phyloP scores from a whole-genome alignment of 495 filamentous ascomycete genomes.

The Trypethelium eluteriae region DNA sequence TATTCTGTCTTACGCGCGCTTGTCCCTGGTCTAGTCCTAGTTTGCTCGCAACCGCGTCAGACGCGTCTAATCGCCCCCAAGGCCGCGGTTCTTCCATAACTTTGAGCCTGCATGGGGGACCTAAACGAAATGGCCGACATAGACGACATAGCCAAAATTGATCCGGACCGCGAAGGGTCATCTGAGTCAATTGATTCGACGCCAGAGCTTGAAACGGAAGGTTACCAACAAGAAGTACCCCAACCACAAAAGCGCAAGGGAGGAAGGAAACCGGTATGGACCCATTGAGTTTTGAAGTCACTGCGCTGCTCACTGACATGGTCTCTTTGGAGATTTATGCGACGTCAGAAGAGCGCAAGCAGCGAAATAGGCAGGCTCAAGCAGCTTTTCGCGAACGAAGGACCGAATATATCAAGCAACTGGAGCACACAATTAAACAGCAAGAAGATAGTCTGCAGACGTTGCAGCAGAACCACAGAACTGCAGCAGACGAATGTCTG shows the following conservation, averaged over 20 bases:
- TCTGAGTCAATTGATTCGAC: slow-evolving; percentile 35
- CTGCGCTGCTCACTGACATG: slow-evolving; percentile 15
- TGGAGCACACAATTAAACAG: slow-evolving; percentile 94
- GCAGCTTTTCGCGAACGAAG: slow-evolving; percentile 93
- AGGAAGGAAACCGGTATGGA: slow-evolving; percentile 85
- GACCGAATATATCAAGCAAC: slow-evolving; percentile 98
- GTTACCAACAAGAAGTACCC: slow-evolving; percentile 49
- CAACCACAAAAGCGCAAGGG: slow-evolving; percentile 86
- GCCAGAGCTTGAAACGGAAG: slow-evolving; percentile 53
- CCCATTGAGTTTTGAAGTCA: slow-evolving; percentile 18
- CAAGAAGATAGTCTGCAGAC: slow-evolving; percentile 90
- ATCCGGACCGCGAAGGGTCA: slow-evolving; percentile 32
- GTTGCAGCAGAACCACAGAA: slow-evolving; percentile 87
- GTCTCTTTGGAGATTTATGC: slow-evolving; percentile 70
- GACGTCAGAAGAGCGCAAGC: slow-evolving; percentile 95
- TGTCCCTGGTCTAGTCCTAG: slow-evolving; percentile 13
- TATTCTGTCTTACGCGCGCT: neutral
- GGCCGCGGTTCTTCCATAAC: slow-evolving; percentile 33
- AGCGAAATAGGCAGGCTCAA: slow-evolving; percentile 94
- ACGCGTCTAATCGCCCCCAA: slow-evolving; percentile 22
- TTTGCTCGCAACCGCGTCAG: slow-evolving; percentile 24
- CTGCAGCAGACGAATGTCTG: slow-evolving; percentile 90
- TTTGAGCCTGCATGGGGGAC: slow-evolving; percentile 26
- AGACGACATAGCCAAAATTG: slow-evolving; percentile 34
- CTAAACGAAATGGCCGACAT: slow-evolving; percentile 22